Base-by-base conservation (phyloP, 2,329 filamentous ascomycete genomes). In the Ceratocystis diversiconidia region DNA sequence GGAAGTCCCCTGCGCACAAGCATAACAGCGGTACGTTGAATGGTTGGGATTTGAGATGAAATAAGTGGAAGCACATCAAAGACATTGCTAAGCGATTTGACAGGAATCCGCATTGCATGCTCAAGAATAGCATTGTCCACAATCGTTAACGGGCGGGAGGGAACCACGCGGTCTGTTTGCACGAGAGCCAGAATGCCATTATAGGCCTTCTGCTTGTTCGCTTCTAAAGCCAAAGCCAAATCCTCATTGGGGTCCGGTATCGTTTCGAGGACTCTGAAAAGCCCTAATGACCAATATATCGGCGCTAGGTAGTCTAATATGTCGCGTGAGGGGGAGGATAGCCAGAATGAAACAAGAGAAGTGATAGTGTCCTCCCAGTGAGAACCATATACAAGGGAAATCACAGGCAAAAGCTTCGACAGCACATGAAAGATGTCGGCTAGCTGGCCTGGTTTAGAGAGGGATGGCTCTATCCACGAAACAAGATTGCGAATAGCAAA, bases 201-300 rank as follows among this genome's bases (percentile, higher is more conserved):
- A 1, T 82, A 82, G 46, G 36, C 36, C 41, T 12, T 50, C 2
- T 32, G 5, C 4, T 48, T 46, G 10, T 28, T 41, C 7, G 36
- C 81, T 63, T 81, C 81, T 71, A 92, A 81, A 0, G 85, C 84
- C 71, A 96, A 92, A 15, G 85, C 76, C 0, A 96, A 79, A 72
- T 97, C 92, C 69, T 97, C 92, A 69, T 96, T 96, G 1, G 86
- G 80, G 19, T 92, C 87, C 19, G 84, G 79, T 0, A 92, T 74
- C 2, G 77, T 78, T 68, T 85, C 82, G 1, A 97, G 73, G 0
- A 79, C 78, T 17, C 79, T 79, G 67, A 87, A 84, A 0, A 97
- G 77, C 71, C 86, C 87, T 30, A 96, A 77, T 0, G 89, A 89
- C 4, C 87, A 81, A 71, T 92, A 81, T 0, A 91, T 77, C 30